Evolutionary conservation across 1,284 basidiomycete genomes (phyloP).

Genomic region (Puccinia triticina): DNA sequence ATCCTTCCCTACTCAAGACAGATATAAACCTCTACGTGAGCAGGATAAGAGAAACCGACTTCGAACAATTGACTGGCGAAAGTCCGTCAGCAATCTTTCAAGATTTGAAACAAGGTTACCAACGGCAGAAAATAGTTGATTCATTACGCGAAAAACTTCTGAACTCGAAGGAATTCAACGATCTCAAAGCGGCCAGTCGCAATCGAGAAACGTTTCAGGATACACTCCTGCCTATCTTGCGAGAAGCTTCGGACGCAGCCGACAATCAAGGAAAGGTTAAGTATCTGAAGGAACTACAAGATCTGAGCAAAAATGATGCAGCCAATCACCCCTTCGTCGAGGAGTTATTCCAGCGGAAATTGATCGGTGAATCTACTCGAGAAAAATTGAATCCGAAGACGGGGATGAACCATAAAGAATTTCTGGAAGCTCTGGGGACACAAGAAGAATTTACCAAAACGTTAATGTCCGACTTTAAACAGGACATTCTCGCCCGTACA

Average conservation of each 20-base stretch:
- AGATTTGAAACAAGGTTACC: too few species aligned
- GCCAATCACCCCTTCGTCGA: background rate
- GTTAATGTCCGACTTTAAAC: background rate
- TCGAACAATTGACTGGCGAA: background rate
- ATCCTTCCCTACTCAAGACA: background rate
- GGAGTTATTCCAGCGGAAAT: background rate
- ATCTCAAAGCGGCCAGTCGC: background rate
- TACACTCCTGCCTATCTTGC: background rate
- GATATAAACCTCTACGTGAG: background rate
- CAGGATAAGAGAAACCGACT: slow-evolving; percentile 4
- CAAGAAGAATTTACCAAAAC: background rate
- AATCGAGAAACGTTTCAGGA: too few species aligned
- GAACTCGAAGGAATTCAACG: too few species aligned
- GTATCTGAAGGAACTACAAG: background rate
- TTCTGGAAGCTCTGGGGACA: background rate
- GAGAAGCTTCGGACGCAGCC: background rate
- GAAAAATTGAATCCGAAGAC: background rate
- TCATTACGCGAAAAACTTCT: too few species aligned
- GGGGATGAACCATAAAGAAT: background rate
- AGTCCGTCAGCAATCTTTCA: background rate
- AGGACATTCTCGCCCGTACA: background rate
- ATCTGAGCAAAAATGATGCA: background rate
- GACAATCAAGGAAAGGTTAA: background rate
- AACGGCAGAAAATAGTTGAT: too few species aligned
- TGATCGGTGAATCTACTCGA: background rate